Evolutionary conservation across 768 basidiomycete genomes (phyloP), one percentile per base, ranked within the genome.

Genomic region (Pisolithus microcarpus): DNA sequence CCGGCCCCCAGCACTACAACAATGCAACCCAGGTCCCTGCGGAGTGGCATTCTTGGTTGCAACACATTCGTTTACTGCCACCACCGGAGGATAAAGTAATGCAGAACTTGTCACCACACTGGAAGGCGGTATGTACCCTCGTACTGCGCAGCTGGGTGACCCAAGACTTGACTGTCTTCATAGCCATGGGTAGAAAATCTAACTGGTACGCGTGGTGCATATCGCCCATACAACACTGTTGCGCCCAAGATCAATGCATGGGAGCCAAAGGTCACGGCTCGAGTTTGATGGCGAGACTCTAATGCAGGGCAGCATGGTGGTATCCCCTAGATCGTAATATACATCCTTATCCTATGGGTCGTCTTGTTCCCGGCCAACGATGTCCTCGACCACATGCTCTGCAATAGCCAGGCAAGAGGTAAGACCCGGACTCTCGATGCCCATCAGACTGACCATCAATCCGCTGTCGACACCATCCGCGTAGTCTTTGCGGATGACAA

Each of bases 11-110:
- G 81, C 89, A 93, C 63, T 81, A 92, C 55, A 84, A 77, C 70
- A 87, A 97, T 61, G 91, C 89, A n/a, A 79, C 90, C 0, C 95
- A 99, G 73, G 84, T 96, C 34, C 89, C 92, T 15, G 80, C 94
- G 0, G 93, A 95, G 70, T 97, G 95, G 95, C 95, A 96, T 72
- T 83, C 93, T 5, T 98, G 94, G 94, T 70, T 97, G 36, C 76
- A 78, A 9, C 92, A 96, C 63, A 96, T 95, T 60, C 87, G 95
- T 45, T 79, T 83, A 57, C 80, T 84, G 23, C 79, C 91, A 5
- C 95, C 95, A 1, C 72, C 76, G 1, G 75, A 85, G 52, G 95
- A 98, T 61, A 64, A 75, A 1, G 70, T 91, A 23, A 72, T 95
- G 68, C 78, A 85, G 61, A 79, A 74, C 52, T 58, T 76, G 37